Conservation (phyloP, 768 basidiomycete genomes). For the Ramaria sp. region DNA sequence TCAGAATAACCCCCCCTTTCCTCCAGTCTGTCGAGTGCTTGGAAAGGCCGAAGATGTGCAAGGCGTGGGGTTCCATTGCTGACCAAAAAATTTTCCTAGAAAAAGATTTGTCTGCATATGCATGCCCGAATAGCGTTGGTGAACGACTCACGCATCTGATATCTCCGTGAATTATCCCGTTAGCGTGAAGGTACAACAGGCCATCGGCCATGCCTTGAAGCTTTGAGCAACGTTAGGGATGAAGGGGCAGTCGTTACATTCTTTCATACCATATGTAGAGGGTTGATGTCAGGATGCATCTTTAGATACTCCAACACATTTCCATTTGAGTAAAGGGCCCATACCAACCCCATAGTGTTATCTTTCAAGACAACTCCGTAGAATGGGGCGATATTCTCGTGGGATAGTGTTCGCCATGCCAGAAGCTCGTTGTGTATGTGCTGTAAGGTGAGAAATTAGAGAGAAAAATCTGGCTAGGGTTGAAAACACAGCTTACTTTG, state of each 20-base stretch:
- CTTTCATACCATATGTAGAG: background rate
- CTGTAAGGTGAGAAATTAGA: background rate
- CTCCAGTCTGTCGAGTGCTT: background rate
- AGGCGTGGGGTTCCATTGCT: background rate
- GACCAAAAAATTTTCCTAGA: background rate
- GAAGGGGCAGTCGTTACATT: background rate
- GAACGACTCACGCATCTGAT: background rate
- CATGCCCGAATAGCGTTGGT: background rate
- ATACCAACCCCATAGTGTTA: background rate
- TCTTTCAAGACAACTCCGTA: background rate
- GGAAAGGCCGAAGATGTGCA: background rate
- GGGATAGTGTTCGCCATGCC: background rate
- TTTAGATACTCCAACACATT: background rate
- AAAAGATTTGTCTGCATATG: background rate
- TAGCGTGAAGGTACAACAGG: background rate
- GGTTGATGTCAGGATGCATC: background rate
- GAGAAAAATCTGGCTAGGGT: background rate
- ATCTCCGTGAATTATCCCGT: background rate
- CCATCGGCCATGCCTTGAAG: background rate
- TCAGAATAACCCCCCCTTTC: background rate
- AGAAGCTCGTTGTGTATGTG: background rate
- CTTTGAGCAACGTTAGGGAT: background rate
- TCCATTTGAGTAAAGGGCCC: background rate
- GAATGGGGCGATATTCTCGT: slow-evolving; percentile 4
- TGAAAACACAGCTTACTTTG: background rate